Conservation (phyloP, 1,139 yeast genomes). For the Hanseniaspora gamundiae region DNA sequence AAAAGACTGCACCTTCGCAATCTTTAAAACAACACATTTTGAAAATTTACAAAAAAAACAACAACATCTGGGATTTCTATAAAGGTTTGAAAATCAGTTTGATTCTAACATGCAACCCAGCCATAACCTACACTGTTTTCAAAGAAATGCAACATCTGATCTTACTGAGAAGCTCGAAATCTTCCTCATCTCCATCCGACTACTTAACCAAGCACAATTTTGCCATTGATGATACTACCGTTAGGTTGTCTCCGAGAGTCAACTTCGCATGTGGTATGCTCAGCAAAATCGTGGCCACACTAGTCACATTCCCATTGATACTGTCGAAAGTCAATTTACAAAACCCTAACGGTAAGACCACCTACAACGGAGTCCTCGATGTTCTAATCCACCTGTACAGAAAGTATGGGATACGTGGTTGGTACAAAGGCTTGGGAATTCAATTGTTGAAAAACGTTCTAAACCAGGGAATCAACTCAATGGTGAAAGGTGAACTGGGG, state of each 20-base stretch:
- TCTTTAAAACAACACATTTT: conserved; percentile 28
- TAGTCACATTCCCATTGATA: conserved; percentile 75
- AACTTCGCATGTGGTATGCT: conserved; percentile 65
- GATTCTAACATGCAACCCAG: conserved; percentile 71
- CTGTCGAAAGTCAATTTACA: conserved; percentile 77
- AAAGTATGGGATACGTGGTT: conserved; percentile 39
- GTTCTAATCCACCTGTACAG: conserved; percentile 38
- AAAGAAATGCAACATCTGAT: conserved; percentile 53
- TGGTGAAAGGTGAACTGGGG: conserved; percentile 59
- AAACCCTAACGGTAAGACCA: conserved; percentile 28
- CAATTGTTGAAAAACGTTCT: conserved; percentile 73
- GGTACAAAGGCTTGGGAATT: conserved; percentile 75
- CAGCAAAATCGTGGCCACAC: conserved; percentile 71
- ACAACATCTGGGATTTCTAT: conserved; percentile 58
- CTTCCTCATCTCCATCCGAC: background rate
- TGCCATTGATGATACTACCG: conserved; percentile 26
- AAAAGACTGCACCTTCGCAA: conserved; percentile 49
- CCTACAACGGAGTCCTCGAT: conserved; percentile 38
- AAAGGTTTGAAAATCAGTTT: conserved; percentile 72
- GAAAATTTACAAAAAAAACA: conserved; percentile 47
- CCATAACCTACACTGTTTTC: conserved; percentile 77
- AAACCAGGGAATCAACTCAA: conserved; percentile 76
- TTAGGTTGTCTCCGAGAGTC: conserved; percentile 43
- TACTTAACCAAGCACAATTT: background rate
- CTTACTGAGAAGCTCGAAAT: conserved; percentile 21